phyloP scores from a whole-genome alignment of 306 rosid species.

The Casuarina equisetifolia region DNA sequence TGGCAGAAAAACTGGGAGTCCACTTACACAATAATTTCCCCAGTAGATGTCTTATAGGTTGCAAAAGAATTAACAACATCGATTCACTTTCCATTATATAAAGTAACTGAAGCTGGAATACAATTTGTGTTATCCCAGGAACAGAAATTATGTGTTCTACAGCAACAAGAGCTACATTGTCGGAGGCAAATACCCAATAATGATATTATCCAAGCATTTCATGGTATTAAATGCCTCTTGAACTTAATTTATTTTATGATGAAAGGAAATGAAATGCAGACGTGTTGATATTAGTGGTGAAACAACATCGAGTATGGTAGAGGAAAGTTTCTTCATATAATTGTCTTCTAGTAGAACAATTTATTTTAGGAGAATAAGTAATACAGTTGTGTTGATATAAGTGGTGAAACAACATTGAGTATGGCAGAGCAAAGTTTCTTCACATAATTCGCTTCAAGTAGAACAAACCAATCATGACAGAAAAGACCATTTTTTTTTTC shows the following conservation, averaged over 20 bases:
- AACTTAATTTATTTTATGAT: background rate
- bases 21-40: background rate
- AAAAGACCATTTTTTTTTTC: too few species aligned
- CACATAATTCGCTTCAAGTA: too few species aligned
- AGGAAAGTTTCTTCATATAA: background rate
- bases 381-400: too few species aligned
- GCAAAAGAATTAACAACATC: background rate
- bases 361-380: too few species aligned
- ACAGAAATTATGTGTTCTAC: background rate
- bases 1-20: background rate
- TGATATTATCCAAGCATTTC: background rate
- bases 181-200: background rate
- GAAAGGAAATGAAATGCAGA: background rate
- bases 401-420: too few species aligned
- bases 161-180: background rate
- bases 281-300: background rate
- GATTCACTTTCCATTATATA: background rate
- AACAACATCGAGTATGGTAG: background rate
- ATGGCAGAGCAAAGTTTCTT: too few species aligned
- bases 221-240: background rate
- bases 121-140: background rate
- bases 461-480: too few species aligned
- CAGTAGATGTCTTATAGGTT: background rate
- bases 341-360: background rate
- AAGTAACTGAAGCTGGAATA: background rate